Evolutionary conservation across 2,329 filamentous ascomycete genomes (phyloP).

Genomic region (Colletotrichum graminicola): DNA sequence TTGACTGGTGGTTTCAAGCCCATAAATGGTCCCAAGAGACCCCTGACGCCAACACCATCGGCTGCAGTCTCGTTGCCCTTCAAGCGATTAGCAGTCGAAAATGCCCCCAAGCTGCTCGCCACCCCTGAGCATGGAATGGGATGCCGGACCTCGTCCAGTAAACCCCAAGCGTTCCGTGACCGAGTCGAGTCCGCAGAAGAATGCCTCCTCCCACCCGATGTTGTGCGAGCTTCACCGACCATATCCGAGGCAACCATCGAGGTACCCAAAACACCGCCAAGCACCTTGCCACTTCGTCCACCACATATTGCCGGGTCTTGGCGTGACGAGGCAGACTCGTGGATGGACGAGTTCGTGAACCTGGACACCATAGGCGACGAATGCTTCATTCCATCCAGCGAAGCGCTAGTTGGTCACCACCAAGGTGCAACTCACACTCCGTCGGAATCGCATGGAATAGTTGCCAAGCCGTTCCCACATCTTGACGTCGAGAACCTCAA

Average conservation of each 20-base stretch:
- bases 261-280: conserved; percentile 9
- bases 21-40: conserved; percentile 27
- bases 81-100: conserved; percentile 11
- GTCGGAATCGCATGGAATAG: not conserved
- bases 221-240: not conserved
- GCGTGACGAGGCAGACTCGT: conserved; percentile 1
- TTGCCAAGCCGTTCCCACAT: not conserved
- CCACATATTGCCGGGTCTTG: not conserved
- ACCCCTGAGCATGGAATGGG: not conserved
- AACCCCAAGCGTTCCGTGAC: not conserved
- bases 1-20: not conserved
- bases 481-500: not conserved
- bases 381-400: not conserved
- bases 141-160: not conserved
- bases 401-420: not conserved
- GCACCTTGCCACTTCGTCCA: not conserved
- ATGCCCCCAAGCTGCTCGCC: not conserved
- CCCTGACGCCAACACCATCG: conserved; percentile 1
- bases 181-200: not conserved
- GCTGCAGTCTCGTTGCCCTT: not conserved
- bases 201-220: not conserved
- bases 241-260: not conserved
- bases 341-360: conserved; percentile 32
- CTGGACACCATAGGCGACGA: not conserved
- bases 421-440: not conserved